Conservation (phyloP, 2,329 filamentous ascomycete species). For the Metarhizium rileyi region DNA sequence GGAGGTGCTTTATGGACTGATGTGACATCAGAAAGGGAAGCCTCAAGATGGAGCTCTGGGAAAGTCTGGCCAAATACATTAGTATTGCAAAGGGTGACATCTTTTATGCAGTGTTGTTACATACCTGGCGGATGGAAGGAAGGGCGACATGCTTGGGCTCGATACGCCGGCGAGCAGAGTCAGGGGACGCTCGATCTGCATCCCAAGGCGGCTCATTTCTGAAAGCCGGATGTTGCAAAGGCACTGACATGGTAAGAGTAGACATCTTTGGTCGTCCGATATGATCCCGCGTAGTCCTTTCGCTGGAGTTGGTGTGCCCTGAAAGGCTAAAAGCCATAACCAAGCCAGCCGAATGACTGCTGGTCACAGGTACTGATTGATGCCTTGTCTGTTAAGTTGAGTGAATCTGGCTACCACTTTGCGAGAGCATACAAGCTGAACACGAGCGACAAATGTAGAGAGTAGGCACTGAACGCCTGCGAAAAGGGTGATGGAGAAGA, state of each 20-base stretch:
- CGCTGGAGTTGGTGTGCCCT: slow-evolving; percentile 20
- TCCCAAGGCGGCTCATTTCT: slow-evolving; percentile 31
- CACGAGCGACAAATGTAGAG: not conserved
- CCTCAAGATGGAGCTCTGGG: slow-evolving; percentile 32
- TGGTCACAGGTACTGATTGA: not conserved
- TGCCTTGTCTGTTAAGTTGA: not conserved
- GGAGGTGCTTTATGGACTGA: slow-evolving; percentile 1
- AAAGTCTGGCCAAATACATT: slow-evolving; percentile 24
- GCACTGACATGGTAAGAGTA: slow-evolving; percentile 37
- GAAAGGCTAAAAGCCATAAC: slow-evolving; percentile 33
- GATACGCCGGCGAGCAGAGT: slow-evolving; percentile 24
- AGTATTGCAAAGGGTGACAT: not conserved
- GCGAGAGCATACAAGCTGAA: not conserved
- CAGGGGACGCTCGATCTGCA: slow-evolving; percentile 20
- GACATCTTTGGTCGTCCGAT: slow-evolving; percentile 33
- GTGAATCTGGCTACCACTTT: not conserved
- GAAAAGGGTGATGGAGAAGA: not conserved
- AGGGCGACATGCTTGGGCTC: slow-evolving; percentile 34
- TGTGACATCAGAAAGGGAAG: not conserved
- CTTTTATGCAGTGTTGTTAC: slow-evolving; percentile 1
- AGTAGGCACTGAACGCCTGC: not conserved
- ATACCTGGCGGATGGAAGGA: slow-evolving; percentile 45
- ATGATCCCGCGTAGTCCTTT: slow-evolving; percentile 15
- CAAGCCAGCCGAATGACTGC: slow-evolving; percentile 6
- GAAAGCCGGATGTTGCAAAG: slow-evolving; percentile 31